Conservation (phyloP, 116 monocot species). For the Iris pallida region DNA sequence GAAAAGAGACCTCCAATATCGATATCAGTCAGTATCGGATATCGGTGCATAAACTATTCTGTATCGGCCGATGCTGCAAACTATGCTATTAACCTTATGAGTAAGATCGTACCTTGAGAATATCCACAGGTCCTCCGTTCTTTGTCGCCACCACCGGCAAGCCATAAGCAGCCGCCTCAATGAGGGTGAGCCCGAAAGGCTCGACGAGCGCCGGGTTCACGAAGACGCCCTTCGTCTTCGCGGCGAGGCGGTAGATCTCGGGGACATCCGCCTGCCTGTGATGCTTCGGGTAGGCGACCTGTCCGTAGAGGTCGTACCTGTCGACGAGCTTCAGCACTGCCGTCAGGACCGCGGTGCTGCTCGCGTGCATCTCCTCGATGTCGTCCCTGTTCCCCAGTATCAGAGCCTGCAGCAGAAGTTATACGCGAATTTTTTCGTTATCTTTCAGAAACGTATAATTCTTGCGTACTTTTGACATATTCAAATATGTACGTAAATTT, state of each 20-base stretch:
- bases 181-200: slow-evolving; percentile 79
- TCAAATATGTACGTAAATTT: neutral
- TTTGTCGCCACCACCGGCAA: slow-evolving; percentile 84
- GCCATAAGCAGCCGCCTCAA: slow-evolving; percentile 86
- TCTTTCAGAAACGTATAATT: too few relatives aligned
- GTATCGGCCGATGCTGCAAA: neutral
- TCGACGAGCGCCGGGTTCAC: slow-evolving; percentile 85
- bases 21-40: too few relatives aligned
- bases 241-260: slow-evolving; percentile 65
- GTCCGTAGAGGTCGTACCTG: slow-evolving; percentile 71
- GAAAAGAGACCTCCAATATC: too few relatives aligned
- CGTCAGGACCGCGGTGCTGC: slow-evolving; percentile 46
- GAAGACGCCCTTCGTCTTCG: slow-evolving; percentile 85
- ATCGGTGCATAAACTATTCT: neutral
- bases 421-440: too few relatives aligned
- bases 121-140: slow-evolving; percentile 87
- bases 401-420: slow-evolving; percentile 44
- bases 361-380: slow-evolving; percentile 61
- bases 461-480: too few relatives aligned
- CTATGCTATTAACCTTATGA: neutral
- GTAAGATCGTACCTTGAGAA: slow-evolving; percentile 34
- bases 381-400: slow-evolving; percentile 78
- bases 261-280: slow-evolving; percentile 75
- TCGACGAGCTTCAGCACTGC: slow-evolving; percentile 69
- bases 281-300: slow-evolving; percentile 75